phyloP scores from a whole-genome alignment of 495 filamentous ascomycete genomes.

The Cenococcum geophilum region DNA sequence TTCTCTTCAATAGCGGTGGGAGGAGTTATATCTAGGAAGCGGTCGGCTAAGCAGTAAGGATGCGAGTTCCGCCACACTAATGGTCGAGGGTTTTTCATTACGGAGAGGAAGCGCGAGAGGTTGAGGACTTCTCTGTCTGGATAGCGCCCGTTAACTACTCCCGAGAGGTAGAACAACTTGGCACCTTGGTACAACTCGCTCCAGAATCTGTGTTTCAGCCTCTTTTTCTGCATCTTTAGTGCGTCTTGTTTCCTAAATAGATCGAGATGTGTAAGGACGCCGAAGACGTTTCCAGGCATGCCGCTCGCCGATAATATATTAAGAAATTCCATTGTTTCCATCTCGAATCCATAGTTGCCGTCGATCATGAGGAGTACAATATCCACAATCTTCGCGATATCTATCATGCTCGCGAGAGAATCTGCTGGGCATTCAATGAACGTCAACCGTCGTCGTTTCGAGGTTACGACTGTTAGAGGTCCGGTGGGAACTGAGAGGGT shows the following conservation, averaged over 20 bases:
- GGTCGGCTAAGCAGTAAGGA: slow-evolving; percentile 87
- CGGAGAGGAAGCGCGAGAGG: slow-evolving; percentile 82
- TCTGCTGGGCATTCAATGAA: slow-evolving; percentile 96
- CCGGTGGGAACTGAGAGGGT: slow-evolving; percentile 82
- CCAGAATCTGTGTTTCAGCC: slow-evolving; percentile 93
- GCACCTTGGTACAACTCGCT: slow-evolving; percentile 93
- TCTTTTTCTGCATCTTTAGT: slow-evolving; percentile 85
- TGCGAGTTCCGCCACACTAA: slow-evolving; percentile 95
- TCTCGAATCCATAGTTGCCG: slow-evolving; percentile 96
- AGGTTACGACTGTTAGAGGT: slow-evolving; percentile 90
- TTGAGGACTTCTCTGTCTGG: slow-evolving; percentile 96
- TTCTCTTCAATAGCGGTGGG: slow-evolving; percentile 83
- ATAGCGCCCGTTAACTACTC: slow-evolving; percentile 92
- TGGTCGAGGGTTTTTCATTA: slow-evolving; percentile 98
- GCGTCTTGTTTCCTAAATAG: slow-evolving; percentile 89
- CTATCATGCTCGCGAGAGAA: slow-evolving; percentile 85
- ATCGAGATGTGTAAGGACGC: slow-evolving; percentile 92
- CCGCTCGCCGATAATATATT: slow-evolving; percentile 83
- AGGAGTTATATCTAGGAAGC: slow-evolving; percentile 89
- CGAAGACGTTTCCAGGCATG: slow-evolving; percentile 98
- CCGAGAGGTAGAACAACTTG: slow-evolving; percentile 92
- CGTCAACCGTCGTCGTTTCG: slow-evolving; percentile 84
- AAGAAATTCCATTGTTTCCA: slow-evolving; percentile 99
- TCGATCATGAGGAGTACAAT: slow-evolving; percentile 97
- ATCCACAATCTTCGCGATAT: slow-evolving; percentile 91